Evolutionary conservation across 768 basidiomycete genomes (phyloP).

Genomic region (Peribolospora kevripleyi): DNA sequence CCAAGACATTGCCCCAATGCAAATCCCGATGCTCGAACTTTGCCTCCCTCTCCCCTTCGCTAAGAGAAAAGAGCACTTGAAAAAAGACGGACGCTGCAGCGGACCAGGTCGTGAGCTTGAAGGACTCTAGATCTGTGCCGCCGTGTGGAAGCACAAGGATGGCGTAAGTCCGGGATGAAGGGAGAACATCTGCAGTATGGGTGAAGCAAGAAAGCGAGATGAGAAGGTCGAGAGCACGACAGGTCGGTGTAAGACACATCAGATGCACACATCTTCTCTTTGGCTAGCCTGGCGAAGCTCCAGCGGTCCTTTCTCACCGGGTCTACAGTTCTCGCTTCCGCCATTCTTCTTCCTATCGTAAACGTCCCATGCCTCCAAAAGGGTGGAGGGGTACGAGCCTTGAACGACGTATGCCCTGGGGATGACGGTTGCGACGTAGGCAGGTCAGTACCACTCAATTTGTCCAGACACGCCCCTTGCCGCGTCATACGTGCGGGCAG

Average conservation of each 20-base stretch:
- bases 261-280: too few relatives aligned
- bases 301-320: too few relatives aligned
- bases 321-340: slow-evolving; percentile 29
- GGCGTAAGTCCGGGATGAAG: slow-evolving; percentile 53
- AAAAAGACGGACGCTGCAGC: slow-evolving; percentile 76
- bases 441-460: neutral
- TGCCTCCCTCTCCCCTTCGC: slow-evolving; percentile 51
- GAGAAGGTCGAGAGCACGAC: slow-evolving; percentile 42
- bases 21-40: slow-evolving; percentile 96
- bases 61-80: slow-evolving; percentile 59
- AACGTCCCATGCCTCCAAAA: slow-evolving; percentile 69
- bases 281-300: too few relatives aligned
- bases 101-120: slow-evolving; percentile 48
- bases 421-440: neutral
- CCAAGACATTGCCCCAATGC: slow-evolving; percentile 91
- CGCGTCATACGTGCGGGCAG: too few relatives aligned
- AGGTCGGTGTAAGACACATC: too few relatives aligned
- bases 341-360: slow-evolving; percentile 52
- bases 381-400: slow-evolving; percentile 53
- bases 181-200: slow-evolving; percentile 37
- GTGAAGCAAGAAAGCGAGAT: slow-evolving; percentile 8
- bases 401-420: slow-evolving; percentile 56
- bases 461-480: too few relatives aligned
- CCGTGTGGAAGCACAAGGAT: slow-evolving; percentile 77
- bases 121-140: slow-evolving; percentile 72